Evolutionary conservation across 2,329 filamentous ascomycete genomes (phyloP), one percentile per base, ranked within the genome.

Genomic region (Lachnellula suecica): DNA sequence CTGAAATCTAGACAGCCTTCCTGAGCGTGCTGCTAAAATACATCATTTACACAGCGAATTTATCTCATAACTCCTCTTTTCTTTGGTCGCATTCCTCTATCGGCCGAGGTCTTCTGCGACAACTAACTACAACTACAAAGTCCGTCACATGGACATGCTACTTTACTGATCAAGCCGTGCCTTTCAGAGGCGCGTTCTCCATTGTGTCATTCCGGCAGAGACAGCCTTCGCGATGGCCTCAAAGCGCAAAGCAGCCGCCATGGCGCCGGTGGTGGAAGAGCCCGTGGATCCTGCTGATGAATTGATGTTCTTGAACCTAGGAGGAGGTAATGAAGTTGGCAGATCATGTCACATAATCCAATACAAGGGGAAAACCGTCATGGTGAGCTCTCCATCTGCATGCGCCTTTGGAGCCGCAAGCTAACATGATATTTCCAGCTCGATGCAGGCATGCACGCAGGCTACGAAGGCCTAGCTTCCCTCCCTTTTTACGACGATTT

Each of bases 401-500:
- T n/a, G n/a, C 43, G 31, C 35, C 35, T 19, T 48, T n/a, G 4
- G 17, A 23, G 10, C 8, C 20, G 23, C 43, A 38, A 35, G 17
- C 49, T 53, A 50, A 59, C 29, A 46, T 19, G 54, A 11, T 37
- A 19, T 41, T 35, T 37, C 52, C 68, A 96, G 91, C 89, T 99
- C 63, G 94, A 99, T 75, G 94, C 94, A 46, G 94, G 94, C 46
- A 93, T 97, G 75, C 94, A 99, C 71, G 92, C 94, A 46, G 94
- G 91, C 8, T 96, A 97, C 71, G 92, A 97, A 66, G 94, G 94
- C 34, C 85, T 97, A 55, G 90, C 92, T 2, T 89, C 90, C 9
- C 84, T 99, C 46, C 94, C 94, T 0, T 99, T 97, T 75, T 99
- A 97, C 72, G 94, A 99, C 70, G 92, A 97, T 67, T 99, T 97